phyloP scores from a whole-genome alignment of 441 rosid genomes.

The Bocquillonia castaneifolia region DNA sequence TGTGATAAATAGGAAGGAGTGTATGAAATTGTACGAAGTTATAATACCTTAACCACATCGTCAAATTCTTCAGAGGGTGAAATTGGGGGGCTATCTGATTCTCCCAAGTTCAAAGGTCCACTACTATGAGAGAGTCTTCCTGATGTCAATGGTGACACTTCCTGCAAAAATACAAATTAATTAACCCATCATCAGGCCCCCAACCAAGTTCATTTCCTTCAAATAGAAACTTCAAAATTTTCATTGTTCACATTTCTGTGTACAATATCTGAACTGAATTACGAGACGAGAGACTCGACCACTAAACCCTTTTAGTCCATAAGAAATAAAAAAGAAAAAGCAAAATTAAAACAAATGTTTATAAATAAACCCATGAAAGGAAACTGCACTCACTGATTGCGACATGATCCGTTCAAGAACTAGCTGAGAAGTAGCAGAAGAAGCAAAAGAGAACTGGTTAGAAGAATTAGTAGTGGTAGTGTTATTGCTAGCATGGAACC shows the following conservation, averaged over 20 bases:
- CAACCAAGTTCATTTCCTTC: background rate
- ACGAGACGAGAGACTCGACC: no score
- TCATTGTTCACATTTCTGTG: no score
- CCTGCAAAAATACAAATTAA: constrained; percentile 39
- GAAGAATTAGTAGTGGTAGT: constrained; percentile 9
- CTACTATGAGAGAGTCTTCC: constrained; percentile 94
- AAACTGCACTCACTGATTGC: constrained; percentile 50
- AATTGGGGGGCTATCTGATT: constrained; percentile 70
- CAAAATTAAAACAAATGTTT: background rate
- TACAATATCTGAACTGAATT: no score
- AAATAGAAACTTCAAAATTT: background rate
- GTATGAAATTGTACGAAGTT: background rate
- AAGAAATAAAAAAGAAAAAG: background rate
- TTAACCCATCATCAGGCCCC: background rate
- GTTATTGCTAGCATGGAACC: constrained; percentile 1
- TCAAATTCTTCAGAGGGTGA: constrained; percentile 81
- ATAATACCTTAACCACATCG: constrained; percentile 70
- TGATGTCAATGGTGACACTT: constrained; percentile 81
- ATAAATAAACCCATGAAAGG: background rate
- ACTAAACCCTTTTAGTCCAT: no score
- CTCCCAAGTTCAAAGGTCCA: constrained; percentile 68
- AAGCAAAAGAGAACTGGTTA: constrained; percentile 61
- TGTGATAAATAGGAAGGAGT: background rate
- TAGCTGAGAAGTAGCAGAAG: constrained; percentile 80
- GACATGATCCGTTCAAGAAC: constrained; percentile 95